Percentiles rank a stretch among this genome's conserved stretches.
Evolutionary conservation across 352 stramenopile species (phyloP).

Genomic region (Phytopythium chamaehyphon): DNA sequence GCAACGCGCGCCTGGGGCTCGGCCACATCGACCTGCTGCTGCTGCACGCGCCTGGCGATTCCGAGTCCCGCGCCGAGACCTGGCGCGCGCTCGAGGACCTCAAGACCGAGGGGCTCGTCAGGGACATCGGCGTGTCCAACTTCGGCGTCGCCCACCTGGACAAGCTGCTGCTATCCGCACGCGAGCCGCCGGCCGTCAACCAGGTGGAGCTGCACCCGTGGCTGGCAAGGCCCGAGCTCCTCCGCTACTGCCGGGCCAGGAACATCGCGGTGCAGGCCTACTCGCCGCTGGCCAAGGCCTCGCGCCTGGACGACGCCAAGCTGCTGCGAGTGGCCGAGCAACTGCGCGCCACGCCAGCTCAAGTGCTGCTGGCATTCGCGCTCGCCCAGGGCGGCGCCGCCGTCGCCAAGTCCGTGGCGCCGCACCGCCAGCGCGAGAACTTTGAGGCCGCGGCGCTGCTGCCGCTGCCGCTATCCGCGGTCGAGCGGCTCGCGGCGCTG

Average conservation of each 20-base stretch:
- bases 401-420: slow-evolving; percentile 36
- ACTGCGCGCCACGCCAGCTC: slow-evolving; percentile 14
- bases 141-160: slow-evolving; percentile 68
- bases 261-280: no score
- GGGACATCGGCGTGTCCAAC: slow-evolving; percentile 77
- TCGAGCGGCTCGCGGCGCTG: slow-evolving; percentile 19
- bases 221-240: slow-evolving; percentile 29
- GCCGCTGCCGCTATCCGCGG: slow-evolving; percentile 11
- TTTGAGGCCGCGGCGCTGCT: slow-evolving; percentile 14
- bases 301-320: slow-evolving; percentile 18
- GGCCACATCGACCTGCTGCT: slow-evolving; percentile 58
- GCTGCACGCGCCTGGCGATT: slow-evolving; percentile 53
- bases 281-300: slow-evolving; percentile 21
- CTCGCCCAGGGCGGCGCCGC: slow-evolving; percentile 29
- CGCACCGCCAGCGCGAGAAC: slow-evolving; percentile 29
- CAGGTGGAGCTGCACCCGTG: slow-evolving; percentile 56
- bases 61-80: slow-evolving; percentile 18
- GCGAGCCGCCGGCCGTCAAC: slow-evolving; percentile 42
- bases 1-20: slow-evolving; percentile 30
- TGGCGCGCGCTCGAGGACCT: slow-evolving; percentile 29
- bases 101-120: slow-evolving; percentile 31
- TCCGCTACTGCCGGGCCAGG: slow-evolving; percentile 49
- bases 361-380: slow-evolving; percentile 33
- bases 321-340: slow-evolving; percentile 17
- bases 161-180: slow-evolving; percentile 35